Base-by-base conservation (phyloP, 2,329 filamentous ascomycete genomes). In the Cryphonectria radicalis region DNA sequence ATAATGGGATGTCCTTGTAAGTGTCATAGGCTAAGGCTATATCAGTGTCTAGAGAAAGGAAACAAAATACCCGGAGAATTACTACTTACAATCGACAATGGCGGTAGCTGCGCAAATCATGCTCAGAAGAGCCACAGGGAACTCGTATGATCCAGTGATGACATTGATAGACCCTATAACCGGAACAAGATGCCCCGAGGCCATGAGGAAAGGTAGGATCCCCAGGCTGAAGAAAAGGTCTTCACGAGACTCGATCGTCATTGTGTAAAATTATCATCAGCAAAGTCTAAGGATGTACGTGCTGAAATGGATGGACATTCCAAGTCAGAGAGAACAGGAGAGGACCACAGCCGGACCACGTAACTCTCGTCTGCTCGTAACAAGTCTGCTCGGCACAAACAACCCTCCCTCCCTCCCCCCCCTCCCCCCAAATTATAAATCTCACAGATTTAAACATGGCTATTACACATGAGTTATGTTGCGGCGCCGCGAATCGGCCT, bases 21-120 rank as follows among this genome's bases (percentile, higher is more conserved):
- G 40, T 50, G n/a, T 65, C 63, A 65, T 46, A 46, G 32, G 63
- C 63, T 65, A 22, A 17, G 22, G 19, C 25, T 10, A n/a, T 13
- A 65, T 65, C n/a, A 65, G 42, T 14, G 14, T 62, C 7, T 22
- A 8, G 3, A 40, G 4, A 4, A 17, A 46, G n/a, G 5, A 50
- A 8, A 8, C 28, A 60, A 32, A 19, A 35, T 28, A 8, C 1
- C 4, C 11, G 6, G 10, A 4, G 13, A 32, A 17, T 13, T 32
- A 65, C 17, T 8, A 65, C 63, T 46, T 19, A 65, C 63, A 65
- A n/a, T 65, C 63, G 32, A 65, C 63, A 46, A 65, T 42, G 32
- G 42, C n/a, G 7, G 63, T 22, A 10, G 46, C 63, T 3, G 63
- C 43, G n/a, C 63, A 42, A 32, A 65, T 65, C 42, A 65, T 46